A percentile compares a stretch with the other conserved stretches of the same genome.
Conservation (phyloP, 768 basidiomycete genomes). For the Tylopilus sp. region DNA sequence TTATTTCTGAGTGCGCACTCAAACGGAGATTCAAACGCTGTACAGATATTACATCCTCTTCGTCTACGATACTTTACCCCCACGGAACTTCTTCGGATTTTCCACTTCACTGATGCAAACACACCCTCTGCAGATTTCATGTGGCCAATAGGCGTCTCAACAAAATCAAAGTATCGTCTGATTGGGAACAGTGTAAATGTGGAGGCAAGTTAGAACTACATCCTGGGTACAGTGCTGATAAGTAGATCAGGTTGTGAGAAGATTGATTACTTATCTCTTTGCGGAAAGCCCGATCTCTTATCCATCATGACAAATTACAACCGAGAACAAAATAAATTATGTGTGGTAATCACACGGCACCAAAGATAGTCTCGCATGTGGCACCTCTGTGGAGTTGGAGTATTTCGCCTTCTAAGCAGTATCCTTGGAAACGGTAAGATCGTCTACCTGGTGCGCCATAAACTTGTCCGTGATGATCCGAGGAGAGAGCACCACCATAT, state of each 20-base stretch:
- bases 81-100: constrained; percentile 64
- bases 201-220: constrained; percentile 36
- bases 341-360: too few species aligned
- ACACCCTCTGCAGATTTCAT: constrained; percentile 33
- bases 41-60: constrained; percentile 57
- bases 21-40: constrained; percentile 39
- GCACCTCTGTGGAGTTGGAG: too few species aligned
- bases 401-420: too few species aligned
- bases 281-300: too few species aligned
- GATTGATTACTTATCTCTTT: constrained; percentile 59
- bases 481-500: too few species aligned
- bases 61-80: constrained; percentile 74
- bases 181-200: constrained; percentile 87
- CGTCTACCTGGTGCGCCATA: too few species aligned
- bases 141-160: constrained; percentile 64
- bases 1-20: constrained; percentile 47
- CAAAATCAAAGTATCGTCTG: constrained; percentile 68
- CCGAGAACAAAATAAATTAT: too few species aligned
- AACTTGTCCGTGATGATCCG: too few species aligned
- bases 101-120: constrained; percentile 44
- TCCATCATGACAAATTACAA: neutral
- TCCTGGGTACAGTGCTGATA: neutral
- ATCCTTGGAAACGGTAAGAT: too few species aligned
- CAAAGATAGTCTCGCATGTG: too few species aligned
- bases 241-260: constrained; percentile 39